Conservation (phyloP, 208 protist species). For the Leishmania turanica region DNA sequence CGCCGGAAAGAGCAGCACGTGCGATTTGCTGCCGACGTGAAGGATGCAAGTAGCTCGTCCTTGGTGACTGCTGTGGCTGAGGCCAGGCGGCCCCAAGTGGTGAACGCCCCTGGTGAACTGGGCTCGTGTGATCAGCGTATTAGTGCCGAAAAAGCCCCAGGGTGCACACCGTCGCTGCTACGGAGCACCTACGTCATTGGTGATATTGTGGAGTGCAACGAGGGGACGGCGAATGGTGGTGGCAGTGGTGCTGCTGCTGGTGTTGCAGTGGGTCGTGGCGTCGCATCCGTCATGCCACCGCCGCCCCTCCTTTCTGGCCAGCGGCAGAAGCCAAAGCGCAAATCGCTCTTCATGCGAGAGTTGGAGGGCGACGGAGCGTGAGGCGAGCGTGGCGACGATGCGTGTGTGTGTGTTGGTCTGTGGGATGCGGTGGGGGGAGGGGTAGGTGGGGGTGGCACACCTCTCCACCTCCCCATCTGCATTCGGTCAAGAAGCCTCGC, state of each 20-base stretch:
- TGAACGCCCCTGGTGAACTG: neutral
- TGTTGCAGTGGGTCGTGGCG: neutral
- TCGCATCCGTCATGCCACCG: neutral
- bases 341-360: constrained; percentile 57
- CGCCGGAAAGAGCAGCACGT: constrained; percentile 32
- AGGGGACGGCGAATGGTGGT: neutral
- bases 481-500: neutral
- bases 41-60: too few relatives aligned
- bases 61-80: neutral
- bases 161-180: neutral
- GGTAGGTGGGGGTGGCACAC: neutral
- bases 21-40: constrained; percentile 26
- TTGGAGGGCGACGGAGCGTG: constrained; percentile 26
- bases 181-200: constrained; percentile 40
- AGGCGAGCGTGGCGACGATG: neutral
- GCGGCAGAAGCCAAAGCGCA: constrained; percentile 40
- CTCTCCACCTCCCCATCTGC: neutral
- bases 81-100: neutral
- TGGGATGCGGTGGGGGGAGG: neutral
- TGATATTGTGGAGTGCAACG: constrained; percentile 58
- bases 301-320: constrained; percentile 11
- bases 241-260: neutral
- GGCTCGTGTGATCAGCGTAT: neutral
- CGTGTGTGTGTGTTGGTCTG: neutral
- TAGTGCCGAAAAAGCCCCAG: neutral